Evolutionary conservation across 2,329 filamentous ascomycete species (phyloP).

Genomic region (Aspergillus pseudoglaucus): DNA sequence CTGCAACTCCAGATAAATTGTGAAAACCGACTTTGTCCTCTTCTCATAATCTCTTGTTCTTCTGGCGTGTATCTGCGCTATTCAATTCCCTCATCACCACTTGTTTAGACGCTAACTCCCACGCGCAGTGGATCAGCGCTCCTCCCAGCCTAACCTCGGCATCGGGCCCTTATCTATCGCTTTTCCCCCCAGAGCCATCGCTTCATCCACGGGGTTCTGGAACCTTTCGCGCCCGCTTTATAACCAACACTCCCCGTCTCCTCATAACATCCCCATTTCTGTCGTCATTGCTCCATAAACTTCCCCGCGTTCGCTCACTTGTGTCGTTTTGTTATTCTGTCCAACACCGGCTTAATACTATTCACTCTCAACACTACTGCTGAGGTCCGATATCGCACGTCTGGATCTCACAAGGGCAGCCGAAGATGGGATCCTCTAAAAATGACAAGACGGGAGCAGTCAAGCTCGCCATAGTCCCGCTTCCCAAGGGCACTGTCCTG

Average conservation of each 20-base stretch:
- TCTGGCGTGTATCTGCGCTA: too few relatives aligned
- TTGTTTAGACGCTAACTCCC: background rate
- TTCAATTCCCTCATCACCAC: too few relatives aligned
- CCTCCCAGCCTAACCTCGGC: slow-evolving; percentile 24
- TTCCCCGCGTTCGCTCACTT: background rate
- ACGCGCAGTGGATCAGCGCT: background rate
- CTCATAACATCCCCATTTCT: background rate
- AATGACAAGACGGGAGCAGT: slow-evolving; percentile 32
- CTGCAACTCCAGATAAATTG: too few relatives aligned
- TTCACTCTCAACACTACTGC: background rate
- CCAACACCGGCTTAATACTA: background rate
- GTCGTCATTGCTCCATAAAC: slow-evolving; percentile 4
- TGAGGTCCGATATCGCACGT: background rate
- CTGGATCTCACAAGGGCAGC: slow-evolving; percentile 1
- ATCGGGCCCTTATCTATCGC: slow-evolving; percentile 27
- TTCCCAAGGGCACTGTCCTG: slow-evolving; percentile 73
- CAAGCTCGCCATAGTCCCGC: slow-evolving; percentile 69
- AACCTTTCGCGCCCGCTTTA: slow-evolving; percentile 15
- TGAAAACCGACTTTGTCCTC: too few relatives aligned
- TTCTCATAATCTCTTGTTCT: too few relatives aligned
- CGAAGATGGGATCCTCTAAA: slow-evolving; percentile 23
- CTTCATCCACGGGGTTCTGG: slow-evolving; percentile 24
- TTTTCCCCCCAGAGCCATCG: slow-evolving; percentile 24
- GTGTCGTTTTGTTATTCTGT: background rate
- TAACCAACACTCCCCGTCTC: background rate